A percentile compares a stretch with the other conserved stretches of the same genome.
Conservation (phyloP, 179 eudicot species). For the Patellifolia procumbens region DNA sequence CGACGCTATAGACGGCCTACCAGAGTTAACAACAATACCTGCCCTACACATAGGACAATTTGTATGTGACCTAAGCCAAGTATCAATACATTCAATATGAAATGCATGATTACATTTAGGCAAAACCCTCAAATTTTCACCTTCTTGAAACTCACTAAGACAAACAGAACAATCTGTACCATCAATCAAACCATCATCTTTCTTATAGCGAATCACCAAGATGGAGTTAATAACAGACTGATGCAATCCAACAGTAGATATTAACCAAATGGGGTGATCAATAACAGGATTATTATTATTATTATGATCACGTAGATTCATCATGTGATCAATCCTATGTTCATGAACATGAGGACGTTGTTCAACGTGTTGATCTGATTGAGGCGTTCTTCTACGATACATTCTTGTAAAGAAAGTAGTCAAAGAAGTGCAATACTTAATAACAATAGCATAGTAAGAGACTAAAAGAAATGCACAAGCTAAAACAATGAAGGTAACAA, state of each 20-base stretch:
- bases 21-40: constrained; percentile 23
- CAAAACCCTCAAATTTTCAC: constrained; percentile 32
- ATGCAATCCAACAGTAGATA: constrained; percentile 32
- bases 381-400: not conserved
- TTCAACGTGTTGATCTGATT: not conserved
- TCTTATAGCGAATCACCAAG: constrained; percentile 24
- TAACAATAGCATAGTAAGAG: constrained; percentile 32
- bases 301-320: not conserved
- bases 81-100: constrained; percentile 43
- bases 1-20: constrained; percentile 20
- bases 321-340: not conserved
- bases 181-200: constrained; percentile 31
- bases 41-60: constrained; percentile 44
- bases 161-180: constrained; percentile 41
- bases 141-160: constrained; percentile 37
- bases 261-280: constrained; percentile 42
- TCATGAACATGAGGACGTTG: constrained; percentile 3
- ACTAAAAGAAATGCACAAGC: constrained; percentile 31
- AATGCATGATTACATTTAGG: constrained; percentile 47
- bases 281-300: constrained; percentile 14
- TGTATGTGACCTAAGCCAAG: constrained; percentile 41
- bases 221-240: constrained; percentile 34
- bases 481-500: constrained; percentile 27
- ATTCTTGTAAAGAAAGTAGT: not conserved
- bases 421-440: constrained; percentile 32